Evolutionary conservation across 805 yeast species (phyloP).

Genomic region (Kockiozyma suomiensis): DNA sequence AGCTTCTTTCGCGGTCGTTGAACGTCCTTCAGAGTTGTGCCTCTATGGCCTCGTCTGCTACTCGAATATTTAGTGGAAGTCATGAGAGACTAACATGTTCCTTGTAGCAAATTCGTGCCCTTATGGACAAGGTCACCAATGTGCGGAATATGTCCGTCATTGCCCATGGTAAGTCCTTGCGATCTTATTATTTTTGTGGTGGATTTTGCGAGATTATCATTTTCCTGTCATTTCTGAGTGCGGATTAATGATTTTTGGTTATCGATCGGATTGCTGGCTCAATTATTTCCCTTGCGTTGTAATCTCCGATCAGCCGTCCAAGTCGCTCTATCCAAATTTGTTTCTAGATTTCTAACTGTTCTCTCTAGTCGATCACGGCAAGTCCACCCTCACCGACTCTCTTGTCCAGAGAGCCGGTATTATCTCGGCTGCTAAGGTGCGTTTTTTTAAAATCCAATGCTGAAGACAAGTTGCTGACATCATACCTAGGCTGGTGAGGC

Average conservation of each 20-base stretch:
- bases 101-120: constrained; percentile 85
- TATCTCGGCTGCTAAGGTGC: constrained; percentile 90
- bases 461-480: background rate
- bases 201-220: background rate
- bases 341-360: background rate
- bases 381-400: constrained; percentile 98
- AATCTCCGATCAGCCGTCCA: constrained; percentile 6
- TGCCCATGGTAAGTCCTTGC: constrained; percentile 90
- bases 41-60: too few relatives aligned
- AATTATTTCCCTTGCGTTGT: background rate
- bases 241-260: too few relatives aligned
- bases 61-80: background rate
- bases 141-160: constrained; percentile 99
- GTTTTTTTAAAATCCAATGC: background rate
- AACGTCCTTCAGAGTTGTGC: background rate
- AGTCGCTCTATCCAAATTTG: background rate
- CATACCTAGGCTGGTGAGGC: constrained; percentile 87
- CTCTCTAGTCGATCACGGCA: constrained; percentile 93
- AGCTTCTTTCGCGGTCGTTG: background rate
- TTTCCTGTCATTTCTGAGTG: too few relatives aligned
- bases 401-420: constrained; percentile 99
- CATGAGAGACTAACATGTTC: background rate
- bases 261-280: too few relatives aligned
- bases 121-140: constrained; percentile 99
- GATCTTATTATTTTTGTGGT: background rate